Evolutionary conservation across 2,329 filamentous ascomycete species (phyloP), one percentile per base, ranked within the genome.

Genomic region (Delphinella strobiligena): DNA sequence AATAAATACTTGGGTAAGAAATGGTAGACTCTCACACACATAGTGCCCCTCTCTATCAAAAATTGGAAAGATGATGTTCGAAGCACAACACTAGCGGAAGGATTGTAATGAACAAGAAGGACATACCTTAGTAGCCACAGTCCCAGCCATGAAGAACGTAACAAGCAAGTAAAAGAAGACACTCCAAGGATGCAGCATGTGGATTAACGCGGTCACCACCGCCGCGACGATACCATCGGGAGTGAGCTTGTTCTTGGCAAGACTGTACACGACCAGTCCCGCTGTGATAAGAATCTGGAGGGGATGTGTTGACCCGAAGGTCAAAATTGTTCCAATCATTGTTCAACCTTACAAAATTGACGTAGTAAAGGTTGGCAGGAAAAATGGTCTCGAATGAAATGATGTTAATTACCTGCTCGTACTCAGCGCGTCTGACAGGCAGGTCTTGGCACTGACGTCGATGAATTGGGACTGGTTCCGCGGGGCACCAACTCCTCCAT

Each of bases 121-220:
- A 34, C 54, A 18, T 59, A 86, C 83, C 66, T 89, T 88, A 1
- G 89, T 95, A 1, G 80, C 87, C 37, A 78, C 69, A 1, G 82
- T 93, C 1, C 87, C 91, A 4, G 82, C 77, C 3, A 93, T 65
- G 61, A 94, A 96, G 66, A 96, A 96, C 27, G 87, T 74, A 36
- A 74, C 73, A 2, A 96, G 70, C 9, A 95, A 70, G 19, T 74
- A 74, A 62, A 95, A 93, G n/a, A 86, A 88, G n/a, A 88, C 67
- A 44, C 83, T 84, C 80, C 86, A 95, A 3, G 89, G 89, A 60
- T 96, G 88, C n/a, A 88, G 64, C 12, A 87, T 86, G 59, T 98
- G 91, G 9, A 82, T 75, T 34, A 73, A 59, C 3, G 86, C 88
- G 3, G 88, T 93, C 32, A 81, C 52, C 4, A 70, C 67, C 3